Base-by-base conservation (phyloP, 495 filamentous ascomycete genomes). In the Podospora pseudoanserina region DNA sequence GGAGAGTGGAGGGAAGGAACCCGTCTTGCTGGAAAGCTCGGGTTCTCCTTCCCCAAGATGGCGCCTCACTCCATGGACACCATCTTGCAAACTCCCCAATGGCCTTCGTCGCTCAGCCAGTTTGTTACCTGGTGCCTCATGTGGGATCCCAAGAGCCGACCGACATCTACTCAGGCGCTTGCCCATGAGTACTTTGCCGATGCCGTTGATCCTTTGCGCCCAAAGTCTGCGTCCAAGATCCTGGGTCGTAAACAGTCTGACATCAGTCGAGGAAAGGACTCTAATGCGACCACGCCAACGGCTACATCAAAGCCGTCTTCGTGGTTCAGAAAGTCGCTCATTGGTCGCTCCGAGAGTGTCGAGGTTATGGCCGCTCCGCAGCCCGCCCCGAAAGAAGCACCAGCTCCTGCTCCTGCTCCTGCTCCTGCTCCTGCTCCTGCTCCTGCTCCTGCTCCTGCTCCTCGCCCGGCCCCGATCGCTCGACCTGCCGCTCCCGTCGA, bases 41-140 rank as follows among this genome's bases (percentile, higher is more conserved):
- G 96, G 27, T 99, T 99, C 76, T 96, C 94, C 0, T 99, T 99
- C 81, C 96, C 96, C 62, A 98, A 95, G 90, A 99, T 99, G 96
- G 93, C 95, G 55, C 96, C 96, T 23, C 94, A 97, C 75, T 87
- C 94, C 5, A 95, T 99, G 91, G 95, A 97, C 68, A 92, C 91
- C 30, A 96, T 98, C 70, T 85, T 98, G 5, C 92, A 92, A 70
- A 73, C 90, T 4, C 93, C 96, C 16, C 91, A 95, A 75, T 99
- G 96, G 96, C 95, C 96, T 4, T 81, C 88, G 1, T 91, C 92
- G 44, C 85, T 99, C 32, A 89, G 88, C 71, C 85, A 93, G 32
- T 97, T 99, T 74, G 96, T 99, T 61, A 98, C 96, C 2, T 97
- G 93, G 94, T 99, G 96, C 81, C 79, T 99, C 68, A 97, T 98